Percentiles rank a stretch among this genome's conserved stretches.
phyloP scores from a whole-genome alignment of 2,329 filamentous ascomycete species.

The Sporothrix pseudoabietina region DNA sequence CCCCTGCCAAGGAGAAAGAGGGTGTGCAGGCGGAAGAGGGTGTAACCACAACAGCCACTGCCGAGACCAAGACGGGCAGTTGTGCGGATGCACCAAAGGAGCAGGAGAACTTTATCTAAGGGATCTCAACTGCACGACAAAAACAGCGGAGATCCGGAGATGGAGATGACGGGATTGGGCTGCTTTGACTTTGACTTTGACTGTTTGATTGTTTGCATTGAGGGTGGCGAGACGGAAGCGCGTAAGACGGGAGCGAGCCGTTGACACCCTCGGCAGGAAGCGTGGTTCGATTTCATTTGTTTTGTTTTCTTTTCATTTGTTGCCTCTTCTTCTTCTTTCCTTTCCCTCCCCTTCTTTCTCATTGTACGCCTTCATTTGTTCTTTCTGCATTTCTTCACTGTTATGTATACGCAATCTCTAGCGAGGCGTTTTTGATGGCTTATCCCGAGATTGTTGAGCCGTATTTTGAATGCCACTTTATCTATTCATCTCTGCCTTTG shows the following conservation, averaged over 20 bases:
- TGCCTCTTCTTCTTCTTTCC: background rate
- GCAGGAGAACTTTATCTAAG: constrained; percentile 3
- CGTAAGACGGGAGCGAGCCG: background rate
- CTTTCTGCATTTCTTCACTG: background rate
- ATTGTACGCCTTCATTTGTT: background rate
- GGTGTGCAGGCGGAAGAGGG: background rate
- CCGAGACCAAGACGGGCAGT: background rate
- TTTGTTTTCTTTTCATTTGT: background rate
- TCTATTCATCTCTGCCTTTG: background rate
- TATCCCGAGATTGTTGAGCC: constrained; percentile 20
- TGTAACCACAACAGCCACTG: background rate
- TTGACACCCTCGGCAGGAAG: background rate
- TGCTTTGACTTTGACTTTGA: background rate
- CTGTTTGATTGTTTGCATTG: background rate
- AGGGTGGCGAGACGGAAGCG: background rate
- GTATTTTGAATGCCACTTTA: constrained; percentile 1
- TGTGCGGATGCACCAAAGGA: background rate
- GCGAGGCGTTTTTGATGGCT: constrained; percentile 22
- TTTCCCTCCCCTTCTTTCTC: background rate
- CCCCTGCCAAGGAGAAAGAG: background rate
- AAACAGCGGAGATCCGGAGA: background rate
- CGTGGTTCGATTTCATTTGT: constrained; percentile 2
- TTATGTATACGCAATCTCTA: background rate
- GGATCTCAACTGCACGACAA: background rate
- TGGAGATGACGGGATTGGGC: background rate